These are phyloP conservation scores for Solanum etuberosum DNA, from an alignment of 257 asterid species.

Conservation along the genomic window DNA sequence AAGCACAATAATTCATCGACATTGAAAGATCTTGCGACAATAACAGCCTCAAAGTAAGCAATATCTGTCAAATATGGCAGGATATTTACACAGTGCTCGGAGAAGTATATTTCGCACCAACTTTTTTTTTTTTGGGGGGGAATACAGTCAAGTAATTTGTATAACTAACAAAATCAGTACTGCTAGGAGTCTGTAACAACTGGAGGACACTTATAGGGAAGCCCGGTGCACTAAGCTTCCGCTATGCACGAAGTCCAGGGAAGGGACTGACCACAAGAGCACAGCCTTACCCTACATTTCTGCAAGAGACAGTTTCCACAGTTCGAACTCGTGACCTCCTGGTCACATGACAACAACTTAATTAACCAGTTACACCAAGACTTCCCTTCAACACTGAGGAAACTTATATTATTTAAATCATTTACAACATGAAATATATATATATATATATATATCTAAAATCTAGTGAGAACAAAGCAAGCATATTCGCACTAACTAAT, in stretches of 20 bases:
- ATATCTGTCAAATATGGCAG: not conserved
- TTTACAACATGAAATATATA: not conserved
- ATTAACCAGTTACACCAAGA: not conserved
- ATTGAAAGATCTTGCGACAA: not conserved
- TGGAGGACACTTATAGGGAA: not conserved
- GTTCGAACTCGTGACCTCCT: not conserved
- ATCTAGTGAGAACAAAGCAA: not conserved
- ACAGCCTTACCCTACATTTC: not conserved
- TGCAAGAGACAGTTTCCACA: not conserved
- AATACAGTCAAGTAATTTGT: not conserved
- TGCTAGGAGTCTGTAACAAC: not conserved
- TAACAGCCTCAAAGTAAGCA: not conserved
- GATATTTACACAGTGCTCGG: not conserved
- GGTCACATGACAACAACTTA: not conserved
- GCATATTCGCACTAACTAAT: not conserved
- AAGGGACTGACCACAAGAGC: not conserved
- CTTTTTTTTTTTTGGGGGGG: no score
- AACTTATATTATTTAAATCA: not conserved
- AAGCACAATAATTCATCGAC: not conserved
- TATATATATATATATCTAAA: not conserved
- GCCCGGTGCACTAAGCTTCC: not conserved
- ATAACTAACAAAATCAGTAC: not conserved
- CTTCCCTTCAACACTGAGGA: not conserved
- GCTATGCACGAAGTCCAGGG: not conserved
- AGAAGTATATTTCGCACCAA: not conserved